Evolutionary conservation across 2,329 filamentous ascomycete species (phyloP).

Genomic region (Botrytis pseudocinerea): DNA sequence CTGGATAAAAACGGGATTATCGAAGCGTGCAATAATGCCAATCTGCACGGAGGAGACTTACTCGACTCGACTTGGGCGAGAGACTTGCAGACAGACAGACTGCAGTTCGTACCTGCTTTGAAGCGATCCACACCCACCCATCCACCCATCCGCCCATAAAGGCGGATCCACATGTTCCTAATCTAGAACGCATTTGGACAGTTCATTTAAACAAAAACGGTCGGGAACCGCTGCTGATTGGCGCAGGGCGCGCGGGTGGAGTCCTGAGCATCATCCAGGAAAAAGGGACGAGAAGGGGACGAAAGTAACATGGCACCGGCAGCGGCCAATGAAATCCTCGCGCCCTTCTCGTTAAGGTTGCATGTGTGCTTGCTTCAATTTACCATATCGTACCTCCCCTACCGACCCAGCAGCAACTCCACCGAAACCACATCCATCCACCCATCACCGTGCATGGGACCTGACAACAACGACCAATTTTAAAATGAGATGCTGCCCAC

Average conservation of each 20-base stretch:
- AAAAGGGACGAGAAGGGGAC: background rate
- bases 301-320: background rate
- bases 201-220: slow-evolving; percentile 6
- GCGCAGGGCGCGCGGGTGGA: background rate
- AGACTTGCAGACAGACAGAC: background rate
- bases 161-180: background rate
- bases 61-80: background rate
- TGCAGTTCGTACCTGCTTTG: slow-evolving; percentile 14
- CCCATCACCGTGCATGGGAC: background rate
- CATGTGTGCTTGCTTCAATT: background rate
- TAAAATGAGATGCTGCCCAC: slow-evolving; percentile 21
- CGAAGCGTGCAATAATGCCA: background rate
- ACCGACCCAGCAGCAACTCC: background rate
- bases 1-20: background rate
- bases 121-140: background rate
- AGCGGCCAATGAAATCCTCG: background rate
- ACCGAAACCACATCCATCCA: background rate
- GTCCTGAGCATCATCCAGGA: background rate
- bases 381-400: background rate
- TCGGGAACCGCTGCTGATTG: background rate
- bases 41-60: background rate
- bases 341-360: background rate
- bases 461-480: background rate
- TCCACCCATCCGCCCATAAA: background rate
- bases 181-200: slow-evolving; percentile 7